Percentiles rank a stretch among this genome's conserved stretches.
These are phyloP conservation scores for Coprinopsis cinerea DNA, from an alignment of 768 basidiomycete species.

Conservation along the genomic window DNA sequence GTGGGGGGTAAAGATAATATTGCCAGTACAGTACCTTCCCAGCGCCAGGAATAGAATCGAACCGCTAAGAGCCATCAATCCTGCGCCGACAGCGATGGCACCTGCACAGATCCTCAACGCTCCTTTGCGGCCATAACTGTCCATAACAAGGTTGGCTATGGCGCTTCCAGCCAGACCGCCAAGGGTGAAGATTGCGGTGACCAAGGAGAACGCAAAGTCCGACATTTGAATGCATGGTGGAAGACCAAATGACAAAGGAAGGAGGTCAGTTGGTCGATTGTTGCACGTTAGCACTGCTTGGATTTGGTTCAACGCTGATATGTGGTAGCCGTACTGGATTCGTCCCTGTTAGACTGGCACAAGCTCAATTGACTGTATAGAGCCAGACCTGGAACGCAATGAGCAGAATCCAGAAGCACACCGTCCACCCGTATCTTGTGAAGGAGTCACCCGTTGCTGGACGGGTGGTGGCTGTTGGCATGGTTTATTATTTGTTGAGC, in stretches of 20 bases:
- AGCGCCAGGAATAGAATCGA: constrained; percentile 50
- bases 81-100: constrained; percentile 52
- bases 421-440: constrained; percentile 56
- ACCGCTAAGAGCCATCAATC: constrained; percentile 58
- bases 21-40: constrained; percentile 63
- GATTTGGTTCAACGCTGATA: constrained; percentile 87
- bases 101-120: constrained; percentile 55
- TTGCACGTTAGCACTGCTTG: constrained; percentile 74
- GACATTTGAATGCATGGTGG: constrained; percentile 80
- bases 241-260: constrained; percentile 31
- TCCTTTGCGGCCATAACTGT: constrained; percentile 63
- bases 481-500: too few relatives aligned
- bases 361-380: constrained; percentile 15
- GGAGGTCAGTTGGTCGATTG: constrained; percentile 17
- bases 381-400: constrained; percentile 48
- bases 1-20: background rate
- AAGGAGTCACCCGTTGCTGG: constrained; percentile 27
- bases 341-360: constrained; percentile 1
- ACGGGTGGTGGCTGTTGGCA: background rate
- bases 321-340: constrained; percentile 82
- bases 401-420: constrained; percentile 64
- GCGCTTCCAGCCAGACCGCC: constrained; percentile 83
- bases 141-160: constrained; percentile 61
- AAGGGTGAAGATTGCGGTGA: constrained; percentile 82
- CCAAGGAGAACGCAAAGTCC: constrained; percentile 67